These are phyloP conservation scores for Aspergillus arachidicola DNA, from an alignment of 2,329 filamentous ascomycete genomes.

Conservation along the genomic window DNA sequence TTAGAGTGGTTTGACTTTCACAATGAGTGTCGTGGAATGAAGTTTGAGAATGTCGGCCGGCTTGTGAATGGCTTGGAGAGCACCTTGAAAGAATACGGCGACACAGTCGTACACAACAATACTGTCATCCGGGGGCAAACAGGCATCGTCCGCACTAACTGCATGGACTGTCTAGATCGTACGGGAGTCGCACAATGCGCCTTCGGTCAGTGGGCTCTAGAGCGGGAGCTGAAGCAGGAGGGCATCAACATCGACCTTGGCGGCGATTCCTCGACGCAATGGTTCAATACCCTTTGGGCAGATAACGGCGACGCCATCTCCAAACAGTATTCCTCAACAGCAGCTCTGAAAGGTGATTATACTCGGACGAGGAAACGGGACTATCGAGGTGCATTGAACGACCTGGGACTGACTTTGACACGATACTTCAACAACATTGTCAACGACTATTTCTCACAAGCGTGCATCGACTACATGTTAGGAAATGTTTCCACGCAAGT, in stretches of 20 bases:
- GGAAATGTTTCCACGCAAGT: constrained; percentile 83
- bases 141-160: constrained; percentile 89
- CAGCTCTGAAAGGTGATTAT: constrained; percentile 94
- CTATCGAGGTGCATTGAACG: constrained; percentile 86
- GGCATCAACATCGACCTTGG: constrained; percentile 76
- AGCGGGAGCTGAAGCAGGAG: constrained; percentile 74
- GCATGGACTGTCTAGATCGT: constrained; percentile 96
- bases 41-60: constrained; percentile 88
- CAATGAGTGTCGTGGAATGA: constrained; percentile 89
- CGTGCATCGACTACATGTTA: constrained; percentile 89
- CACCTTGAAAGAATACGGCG: constrained; percentile 71
- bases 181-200: constrained; percentile 96
- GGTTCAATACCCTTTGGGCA: constrained; percentile 97
- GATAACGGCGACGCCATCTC: constrained; percentile 97
- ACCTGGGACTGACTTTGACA: constrained; percentile 85
- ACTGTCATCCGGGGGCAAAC: constrained; percentile 57
- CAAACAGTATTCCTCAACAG: constrained; percentile 93
- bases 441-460: constrained; percentile 95
- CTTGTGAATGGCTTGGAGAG: constrained; percentile 71
- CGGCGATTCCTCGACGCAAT: constrained; percentile 75
- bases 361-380: constrained; percentile 89
- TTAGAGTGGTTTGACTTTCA: constrained; percentile 99
- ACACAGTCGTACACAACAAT: constrained; percentile 62
- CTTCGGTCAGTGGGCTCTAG: constrained; percentile 79
- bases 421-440: constrained; percentile 81